These are phyloP conservation scores for Akanthomyces lecanii DNA, from an alignment of 2,329 filamentous ascomycete species.

Conservation along the genomic window DNA sequence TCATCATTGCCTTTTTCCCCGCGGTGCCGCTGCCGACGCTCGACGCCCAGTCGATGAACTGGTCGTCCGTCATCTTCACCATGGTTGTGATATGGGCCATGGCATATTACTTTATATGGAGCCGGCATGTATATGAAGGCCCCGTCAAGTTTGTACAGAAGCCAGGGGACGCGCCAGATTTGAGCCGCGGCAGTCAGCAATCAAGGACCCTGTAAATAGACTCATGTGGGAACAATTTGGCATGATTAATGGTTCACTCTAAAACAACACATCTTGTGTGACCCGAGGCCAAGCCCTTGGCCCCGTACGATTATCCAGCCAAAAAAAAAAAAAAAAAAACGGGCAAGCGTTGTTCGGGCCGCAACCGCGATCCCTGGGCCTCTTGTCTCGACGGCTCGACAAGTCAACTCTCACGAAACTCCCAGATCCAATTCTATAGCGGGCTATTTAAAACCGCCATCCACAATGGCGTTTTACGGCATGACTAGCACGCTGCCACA, in stretches of 20 bases:
- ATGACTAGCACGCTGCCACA: neutral
- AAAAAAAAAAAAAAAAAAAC: neutral
- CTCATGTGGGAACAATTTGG: too few relatives aligned
- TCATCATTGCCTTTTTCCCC: constrained; percentile 48
- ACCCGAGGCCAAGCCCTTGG: neutral
- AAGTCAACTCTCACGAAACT: neutral
- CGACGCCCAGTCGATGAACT: constrained; percentile 42
- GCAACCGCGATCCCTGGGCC: neutral
- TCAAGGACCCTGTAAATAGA: too few relatives aligned
- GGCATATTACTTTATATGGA: constrained; percentile 34
- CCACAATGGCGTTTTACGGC: constrained; percentile 4
- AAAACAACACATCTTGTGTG: neutral
- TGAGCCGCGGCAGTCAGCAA: neutral
- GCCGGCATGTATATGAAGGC: constrained; percentile 20
- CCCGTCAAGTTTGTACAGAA: constrained; percentile 16
- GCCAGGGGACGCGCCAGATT: neutral
- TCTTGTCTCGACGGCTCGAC: neutral
- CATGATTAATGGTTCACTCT: neutral
- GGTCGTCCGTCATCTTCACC: constrained; percentile 41
- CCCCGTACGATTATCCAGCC: neutral
- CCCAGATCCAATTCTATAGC: neutral
- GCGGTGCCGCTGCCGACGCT: constrained; percentile 31
- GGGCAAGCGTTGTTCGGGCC: constrained; percentile 10
- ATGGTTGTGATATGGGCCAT: constrained; percentile 35
- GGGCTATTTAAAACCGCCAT: neutral